Percentiles rank a stretch among this genome's conserved stretches.
These are phyloP conservation scores for Melanopsichium pennsylvanicum DNA, from an alignment of 1,284 basidiomycete species.

Conservation along the genomic window DNA sequence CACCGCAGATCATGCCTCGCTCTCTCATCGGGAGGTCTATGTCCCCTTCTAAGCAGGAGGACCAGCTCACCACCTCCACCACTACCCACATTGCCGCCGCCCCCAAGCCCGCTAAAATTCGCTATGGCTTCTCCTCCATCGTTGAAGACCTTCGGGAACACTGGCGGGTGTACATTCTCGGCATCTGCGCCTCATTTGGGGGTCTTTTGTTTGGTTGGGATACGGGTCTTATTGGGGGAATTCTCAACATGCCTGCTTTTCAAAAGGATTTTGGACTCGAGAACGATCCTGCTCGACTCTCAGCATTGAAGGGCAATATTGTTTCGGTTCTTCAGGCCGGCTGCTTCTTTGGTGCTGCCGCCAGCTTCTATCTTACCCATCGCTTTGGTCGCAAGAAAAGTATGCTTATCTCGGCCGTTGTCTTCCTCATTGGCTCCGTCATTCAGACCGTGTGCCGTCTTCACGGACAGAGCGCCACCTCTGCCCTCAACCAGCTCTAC, in stretches of 20 bases:
- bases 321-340: slow-evolving; percentile 58
- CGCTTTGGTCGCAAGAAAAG: slow-evolving; percentile 53
- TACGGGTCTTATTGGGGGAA: slow-evolving; percentile 43
- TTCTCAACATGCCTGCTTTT: slow-evolving; percentile 39
- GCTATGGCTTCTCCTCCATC: slow-evolving; percentile 13
- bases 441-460: slow-evolving; percentile 54
- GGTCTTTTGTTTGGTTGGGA: slow-evolving; percentile 47
- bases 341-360: slow-evolving; percentile 60
- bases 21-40: slow-evolving; percentile 18
- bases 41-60: slow-evolving; percentile 37
- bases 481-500: slow-evolving; percentile 55
- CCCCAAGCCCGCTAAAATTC: slow-evolving; percentile 5
- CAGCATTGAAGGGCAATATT: slow-evolving; percentile 57
- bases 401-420: slow-evolving; percentile 51
- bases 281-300: slow-evolving; percentile 18
- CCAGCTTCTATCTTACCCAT: slow-evolving; percentile 56
- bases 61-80: slow-evolving; percentile 1
- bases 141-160: slow-evolving; percentile 26
- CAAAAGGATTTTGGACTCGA: slow-evolving; percentile 36
- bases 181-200: slow-evolving; percentile 33
- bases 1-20: slow-evolving; percentile 7
- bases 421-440: slow-evolving; percentile 60
- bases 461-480: slow-evolving; percentile 34
- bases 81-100: slow-evolving; percentile 3
- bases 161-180: slow-evolving; percentile 43